Percentiles rank a stretch among this genome's conserved stretches.
phyloP scores from a whole-genome alignment of 768 basidiomycete genomes.

The Obba rivulosa region DNA sequence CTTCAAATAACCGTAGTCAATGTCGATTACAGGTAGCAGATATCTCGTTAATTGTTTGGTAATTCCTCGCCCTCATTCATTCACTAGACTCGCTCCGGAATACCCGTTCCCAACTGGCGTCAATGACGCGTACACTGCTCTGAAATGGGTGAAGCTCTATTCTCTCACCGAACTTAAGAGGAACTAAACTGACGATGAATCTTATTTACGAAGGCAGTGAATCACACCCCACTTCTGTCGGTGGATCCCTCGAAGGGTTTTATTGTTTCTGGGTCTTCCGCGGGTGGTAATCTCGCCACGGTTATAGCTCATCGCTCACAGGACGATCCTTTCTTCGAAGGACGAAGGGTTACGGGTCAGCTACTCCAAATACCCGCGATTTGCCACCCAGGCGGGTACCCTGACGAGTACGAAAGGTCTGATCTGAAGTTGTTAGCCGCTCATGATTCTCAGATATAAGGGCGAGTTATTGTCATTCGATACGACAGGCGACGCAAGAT shows the following conservation, averaged over 20 bases:
- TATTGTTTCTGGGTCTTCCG: conserved; percentile 17
- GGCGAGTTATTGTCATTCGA: conserved; percentile 16
- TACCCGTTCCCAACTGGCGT: conserved; percentile 17
- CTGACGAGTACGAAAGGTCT: conserved; percentile 9
- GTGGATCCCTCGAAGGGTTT: conserved; percentile 14
- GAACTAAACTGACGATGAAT: neutral
- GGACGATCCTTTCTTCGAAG: conserved; percentile 17
- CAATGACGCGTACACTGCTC: conserved; percentile 17
- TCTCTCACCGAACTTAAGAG: neutral
- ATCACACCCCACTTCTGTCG: neutral
- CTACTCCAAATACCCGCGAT: conserved; percentile 19
- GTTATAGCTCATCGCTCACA: conserved; percentile 15
- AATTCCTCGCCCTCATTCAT: neutral
- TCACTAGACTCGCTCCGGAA: conserved; percentile 21
- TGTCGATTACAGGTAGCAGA: conserved; percentile 13
- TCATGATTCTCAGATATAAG: conserved; percentile 9
- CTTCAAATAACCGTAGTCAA: conserved; percentile 16
- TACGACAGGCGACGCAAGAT: conserved; percentile 14
- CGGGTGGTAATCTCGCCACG: conserved; percentile 17
- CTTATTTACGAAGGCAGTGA: neutral
- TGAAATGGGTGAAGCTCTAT: conserved; percentile 20
- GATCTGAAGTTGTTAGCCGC: neutral
- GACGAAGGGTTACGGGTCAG: conserved; percentile 18
- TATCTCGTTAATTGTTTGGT: neutral
- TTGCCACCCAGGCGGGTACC: conserved; percentile 10